A percentile compares a stretch with the other conserved stretches of the same genome.
These are phyloP conservation scores for Fomes fomentarius DNA, from an alignment of 1,284 basidiomycete genomes.

Conservation along the genomic window DNA sequence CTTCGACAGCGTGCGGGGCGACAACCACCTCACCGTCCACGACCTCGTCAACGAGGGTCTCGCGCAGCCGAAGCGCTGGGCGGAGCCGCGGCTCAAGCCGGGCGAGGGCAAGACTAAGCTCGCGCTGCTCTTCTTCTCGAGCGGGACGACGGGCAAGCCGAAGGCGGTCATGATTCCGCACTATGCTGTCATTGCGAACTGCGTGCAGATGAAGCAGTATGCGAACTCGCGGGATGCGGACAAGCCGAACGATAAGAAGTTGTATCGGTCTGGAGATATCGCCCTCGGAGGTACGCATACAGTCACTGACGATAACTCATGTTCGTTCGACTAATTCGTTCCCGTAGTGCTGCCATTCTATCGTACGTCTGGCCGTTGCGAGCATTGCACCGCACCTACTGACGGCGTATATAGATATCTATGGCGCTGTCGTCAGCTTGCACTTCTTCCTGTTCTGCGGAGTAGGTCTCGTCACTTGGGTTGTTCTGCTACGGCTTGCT, in stretches of 20 bases:
- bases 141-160: conserved; percentile 83
- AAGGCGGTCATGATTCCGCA: conserved; percentile 45
- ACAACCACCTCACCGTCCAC: conserved; percentile 44
- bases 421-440: conserved; percentile 68
- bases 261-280: conserved; percentile 55
- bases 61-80: conserved; percentile 44
- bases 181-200: conserved; percentile 66
- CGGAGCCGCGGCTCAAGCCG: conserved; percentile 51
- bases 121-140: conserved; percentile 79
- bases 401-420: conserved; percentile 55
- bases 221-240: conserved; percentile 25
- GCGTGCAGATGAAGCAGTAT: conserved; percentile 62
- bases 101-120: conserved; percentile 72
- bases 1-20: conserved; percentile 39
- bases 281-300: conserved; percentile 46
- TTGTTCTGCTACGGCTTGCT: conserved; percentile 2
- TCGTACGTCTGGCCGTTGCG: conserved; percentile 26
- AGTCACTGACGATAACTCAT: too few relatives aligned
- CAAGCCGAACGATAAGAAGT: conserved; percentile 38
- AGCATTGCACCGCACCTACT: not conserved
- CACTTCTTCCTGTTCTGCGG: conserved; percentile 58
- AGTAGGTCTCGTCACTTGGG: conserved; percentile 41
- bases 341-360: conserved; percentile 39
- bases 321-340: too few relatives aligned
- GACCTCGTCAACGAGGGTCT: conserved; percentile 59